These are phyloP conservation scores for Scutellaria baicalensis DNA, from an alignment of 257 asterid species.

Conservation along the genomic window DNA sequence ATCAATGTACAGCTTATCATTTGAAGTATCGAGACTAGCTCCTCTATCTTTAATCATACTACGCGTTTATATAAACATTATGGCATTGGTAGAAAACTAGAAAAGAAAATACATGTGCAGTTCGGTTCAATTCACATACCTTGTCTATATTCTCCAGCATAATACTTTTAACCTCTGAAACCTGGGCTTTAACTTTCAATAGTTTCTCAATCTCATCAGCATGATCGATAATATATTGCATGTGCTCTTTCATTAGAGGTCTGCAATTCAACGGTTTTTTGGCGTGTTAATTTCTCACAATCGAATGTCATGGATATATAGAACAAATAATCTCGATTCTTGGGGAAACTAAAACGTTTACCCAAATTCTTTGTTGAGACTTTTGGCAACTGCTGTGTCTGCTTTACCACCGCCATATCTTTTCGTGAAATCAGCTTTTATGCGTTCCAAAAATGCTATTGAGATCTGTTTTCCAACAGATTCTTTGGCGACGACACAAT, in stretches of 20 bases:
- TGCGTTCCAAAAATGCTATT: conserved; percentile 75
- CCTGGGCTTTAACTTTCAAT: conserved; percentile 85
- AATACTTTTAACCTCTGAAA: conserved; percentile 78
- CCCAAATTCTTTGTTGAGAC: conserved; percentile 95
- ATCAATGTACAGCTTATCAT: too few relatives aligned
- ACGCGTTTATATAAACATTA: too few relatives aligned
- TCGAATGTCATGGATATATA: neutral
- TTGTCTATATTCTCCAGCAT: conserved; percentile 87
- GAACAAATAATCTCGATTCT: neutral
- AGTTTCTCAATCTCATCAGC: conserved; percentile 91
- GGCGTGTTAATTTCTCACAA: neutral
- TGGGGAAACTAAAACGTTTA: conserved; percentile 10
- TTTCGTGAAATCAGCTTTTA: conserved; percentile 81
- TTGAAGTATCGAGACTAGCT: too few relatives aligned
- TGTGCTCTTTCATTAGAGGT: conserved; percentile 81
- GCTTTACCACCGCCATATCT: conserved; percentile 97
- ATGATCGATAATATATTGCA: conserved; percentile 84
- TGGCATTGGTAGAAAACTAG: too few relatives aligned
- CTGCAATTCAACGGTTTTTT: conserved; percentile 25
- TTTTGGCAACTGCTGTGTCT: conserved; percentile 74
- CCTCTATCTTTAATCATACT: too few relatives aligned
- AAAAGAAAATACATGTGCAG: neutral
- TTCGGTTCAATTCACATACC: conserved; percentile 35
- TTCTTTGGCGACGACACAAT: conserved; percentile 89
- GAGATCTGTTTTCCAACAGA: conserved; percentile 88